phyloP scores from a whole-genome alignment of 345 rosid species.

The Orychophragmus violaceus region DNA sequence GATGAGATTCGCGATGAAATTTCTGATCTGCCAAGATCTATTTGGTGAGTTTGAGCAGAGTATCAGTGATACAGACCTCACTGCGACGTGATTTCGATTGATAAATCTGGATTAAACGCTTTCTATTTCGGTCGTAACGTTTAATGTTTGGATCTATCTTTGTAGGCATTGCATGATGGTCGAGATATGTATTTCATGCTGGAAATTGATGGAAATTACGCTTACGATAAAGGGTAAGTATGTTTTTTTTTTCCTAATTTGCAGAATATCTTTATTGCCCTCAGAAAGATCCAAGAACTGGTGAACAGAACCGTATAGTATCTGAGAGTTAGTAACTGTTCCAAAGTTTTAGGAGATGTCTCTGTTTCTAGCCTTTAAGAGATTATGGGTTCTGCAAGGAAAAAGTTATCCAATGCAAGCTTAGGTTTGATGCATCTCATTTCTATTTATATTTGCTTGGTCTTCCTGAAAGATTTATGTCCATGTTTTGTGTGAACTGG shows the following conservation, averaged over 20 bases:
- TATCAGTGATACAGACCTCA: not conserved
- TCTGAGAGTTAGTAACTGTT: not conserved
- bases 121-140: not conserved
- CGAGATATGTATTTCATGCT: constrained; percentile 66
- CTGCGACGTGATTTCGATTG: not conserved
- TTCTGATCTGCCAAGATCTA: not conserved
- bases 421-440: not conserved
- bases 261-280: not conserved
- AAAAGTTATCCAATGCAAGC: not conserved
- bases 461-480: not conserved
- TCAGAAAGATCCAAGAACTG: not conserved
- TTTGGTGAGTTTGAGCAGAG: constrained; percentile 1
- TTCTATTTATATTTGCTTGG: not conserved
- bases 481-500: not conserved
- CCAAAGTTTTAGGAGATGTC: constrained; percentile 1
- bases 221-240: constrained; percentile 70
- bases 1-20: not conserved
- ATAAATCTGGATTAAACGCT: not conserved
- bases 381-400: not conserved
- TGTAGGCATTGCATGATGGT: constrained; percentile 94
- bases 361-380: not conserved
- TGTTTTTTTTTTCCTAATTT: not conserved
- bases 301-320: not conserved
- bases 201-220: constrained; percentile 84
- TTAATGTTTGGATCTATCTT: constrained; percentile 6